Evolutionary conservation across 139 green algal species (phyloP).

Genomic region (Volvox reticuliferus): DNA sequence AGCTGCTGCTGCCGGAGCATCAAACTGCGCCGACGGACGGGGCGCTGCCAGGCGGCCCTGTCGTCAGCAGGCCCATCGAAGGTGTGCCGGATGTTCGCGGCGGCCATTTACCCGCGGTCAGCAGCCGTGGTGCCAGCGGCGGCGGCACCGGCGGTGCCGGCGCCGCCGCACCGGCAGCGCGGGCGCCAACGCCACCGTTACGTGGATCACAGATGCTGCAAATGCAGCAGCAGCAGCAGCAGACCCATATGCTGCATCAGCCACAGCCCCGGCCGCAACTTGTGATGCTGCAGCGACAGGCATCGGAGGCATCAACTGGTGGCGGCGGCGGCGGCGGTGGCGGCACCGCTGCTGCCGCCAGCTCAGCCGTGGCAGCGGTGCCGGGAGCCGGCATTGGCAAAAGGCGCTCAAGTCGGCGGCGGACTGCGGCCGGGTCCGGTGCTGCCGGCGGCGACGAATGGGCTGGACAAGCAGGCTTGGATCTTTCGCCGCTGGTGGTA

Average conservation of each 20-base stretch:
- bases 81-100: too few relatives aligned
- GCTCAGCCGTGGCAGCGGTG: not conserved
- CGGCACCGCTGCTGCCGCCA: not conserved
- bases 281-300: not conserved
- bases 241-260: not conserved
- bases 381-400: not conserved
- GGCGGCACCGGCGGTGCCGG: not conserved
- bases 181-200: not conserved
- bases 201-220: not conserved
- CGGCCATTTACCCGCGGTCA: too few relatives aligned
- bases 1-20: too few relatives aligned
- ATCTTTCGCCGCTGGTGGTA: not conserved
- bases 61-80: too few relatives aligned
- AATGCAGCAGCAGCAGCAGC: not conserved
- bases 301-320: not conserved
- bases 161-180: not conserved
- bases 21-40: too few relatives aligned
- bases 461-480: not conserved
- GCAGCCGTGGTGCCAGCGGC: not conserved
- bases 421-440: too few relatives aligned
- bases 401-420: not conserved
- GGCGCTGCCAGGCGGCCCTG: too few relatives aligned
- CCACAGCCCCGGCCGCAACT: not conserved
- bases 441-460: not conserved
- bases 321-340: slow-evolving; percentile 8